A percentile compares a stretch with the other conserved stretches of the same genome.
These are phyloP conservation scores for Leccinum obscurum DNA, from an alignment of 768 basidiomycete species.

Conservation along the genomic window DNA sequence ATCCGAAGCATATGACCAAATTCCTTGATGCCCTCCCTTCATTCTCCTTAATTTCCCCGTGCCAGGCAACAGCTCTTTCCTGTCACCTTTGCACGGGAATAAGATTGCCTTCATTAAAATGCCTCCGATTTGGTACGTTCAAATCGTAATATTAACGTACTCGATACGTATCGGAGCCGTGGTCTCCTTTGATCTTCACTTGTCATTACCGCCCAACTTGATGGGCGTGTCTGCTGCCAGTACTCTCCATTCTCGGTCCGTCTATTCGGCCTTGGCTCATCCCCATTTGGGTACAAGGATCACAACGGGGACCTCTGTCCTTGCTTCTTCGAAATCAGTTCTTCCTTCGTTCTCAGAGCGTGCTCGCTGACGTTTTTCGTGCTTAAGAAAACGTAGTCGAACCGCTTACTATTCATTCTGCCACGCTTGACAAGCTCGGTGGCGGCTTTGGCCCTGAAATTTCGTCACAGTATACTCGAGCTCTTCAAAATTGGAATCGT, in stretches of 20 bases:
- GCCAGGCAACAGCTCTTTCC: slow-evolving; percentile 7
- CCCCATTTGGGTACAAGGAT: slow-evolving; percentile 6
- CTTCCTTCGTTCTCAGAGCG: slow-evolving; percentile 7
- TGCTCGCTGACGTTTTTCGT: slow-evolving; percentile 17
- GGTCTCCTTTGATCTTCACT: slow-evolving; percentile 22
- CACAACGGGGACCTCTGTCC: slow-evolving; percentile 18
- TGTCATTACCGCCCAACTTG: slow-evolving; percentile 20
- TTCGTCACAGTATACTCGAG: neutral
- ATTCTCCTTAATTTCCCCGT: slow-evolving; percentile 9
- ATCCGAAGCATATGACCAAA: slow-evolving; percentile 19
- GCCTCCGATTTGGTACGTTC: slow-evolving; percentile 20
- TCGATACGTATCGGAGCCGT: slow-evolving; percentile 29
- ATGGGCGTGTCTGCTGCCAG: slow-evolving; percentile 1
- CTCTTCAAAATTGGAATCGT: slow-evolving; percentile 12
- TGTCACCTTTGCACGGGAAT: slow-evolving; percentile 19
- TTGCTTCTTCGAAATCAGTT: slow-evolving; percentile 7
- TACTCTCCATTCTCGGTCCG: slow-evolving; percentile 6
- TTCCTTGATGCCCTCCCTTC: slow-evolving; percentile 5
- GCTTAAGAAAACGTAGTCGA: slow-evolving; percentile 5
- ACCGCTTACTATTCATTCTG: slow-evolving; percentile 5
- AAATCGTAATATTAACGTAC: slow-evolving; percentile 28
- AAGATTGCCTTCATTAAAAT: slow-evolving; percentile 24
- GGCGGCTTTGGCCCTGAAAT: slow-evolving; percentile 12
- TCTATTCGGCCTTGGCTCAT: slow-evolving; percentile 6
- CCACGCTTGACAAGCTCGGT: slow-evolving; percentile 5